A percentile compares a stretch with the other conserved stretches of the same genome.
Evolutionary conservation across 23 red algal species (phyloP).

Genomic region (Gracilaria gracilis): DNA sequence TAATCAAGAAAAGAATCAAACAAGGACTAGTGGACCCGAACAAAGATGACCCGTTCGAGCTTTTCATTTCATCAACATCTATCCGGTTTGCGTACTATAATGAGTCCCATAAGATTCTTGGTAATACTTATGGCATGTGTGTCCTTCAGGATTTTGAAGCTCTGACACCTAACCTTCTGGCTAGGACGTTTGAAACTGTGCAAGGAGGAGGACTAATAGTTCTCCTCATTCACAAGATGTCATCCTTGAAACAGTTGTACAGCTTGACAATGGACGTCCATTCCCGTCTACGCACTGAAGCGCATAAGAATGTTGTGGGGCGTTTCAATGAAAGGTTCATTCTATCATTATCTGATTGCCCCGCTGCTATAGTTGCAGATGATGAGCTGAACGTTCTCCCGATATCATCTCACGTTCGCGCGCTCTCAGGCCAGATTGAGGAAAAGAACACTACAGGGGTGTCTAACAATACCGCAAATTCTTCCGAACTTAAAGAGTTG

Average conservation of each 20-base stretch:
- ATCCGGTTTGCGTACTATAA: conserved; percentile 94
- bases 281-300: conserved; percentile 80
- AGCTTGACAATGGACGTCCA: conserved; percentile 93
- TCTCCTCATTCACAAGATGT: conserved; percentile 84
- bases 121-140: conserved; percentile 97
- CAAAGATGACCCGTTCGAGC: conserved; percentile 93
- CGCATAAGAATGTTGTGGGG: conserved; percentile 76
- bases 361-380: conserved; percentile 82
- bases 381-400: conserved; percentile 99
- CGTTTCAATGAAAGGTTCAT: conserved; percentile 96
- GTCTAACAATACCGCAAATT: conserved; percentile 1
- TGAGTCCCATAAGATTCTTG: conserved; percentile 95
- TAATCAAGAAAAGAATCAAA: conserved; percentile 85
- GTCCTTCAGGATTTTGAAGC: conserved; percentile 99
- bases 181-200: conserved; percentile 90
- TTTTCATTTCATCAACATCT: conserved; percentile 89
- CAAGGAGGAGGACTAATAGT: conserved; percentile 90
- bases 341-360: conserved; percentile 77
- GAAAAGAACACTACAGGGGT: neutral
- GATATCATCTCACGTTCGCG: conserved; percentile 67
- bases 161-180: conserved; percentile 95
- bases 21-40: conserved; percentile 82
- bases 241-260: conserved; percentile 84
- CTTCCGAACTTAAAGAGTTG: conserved; percentile 67
- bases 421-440: conserved; percentile 34